A percentile compares a stretch with the other conserved stretches of the same genome.
Evolutionary conservation across 257 asterid genomes (phyloP).

Genomic region (Solanum sitiens): DNA sequence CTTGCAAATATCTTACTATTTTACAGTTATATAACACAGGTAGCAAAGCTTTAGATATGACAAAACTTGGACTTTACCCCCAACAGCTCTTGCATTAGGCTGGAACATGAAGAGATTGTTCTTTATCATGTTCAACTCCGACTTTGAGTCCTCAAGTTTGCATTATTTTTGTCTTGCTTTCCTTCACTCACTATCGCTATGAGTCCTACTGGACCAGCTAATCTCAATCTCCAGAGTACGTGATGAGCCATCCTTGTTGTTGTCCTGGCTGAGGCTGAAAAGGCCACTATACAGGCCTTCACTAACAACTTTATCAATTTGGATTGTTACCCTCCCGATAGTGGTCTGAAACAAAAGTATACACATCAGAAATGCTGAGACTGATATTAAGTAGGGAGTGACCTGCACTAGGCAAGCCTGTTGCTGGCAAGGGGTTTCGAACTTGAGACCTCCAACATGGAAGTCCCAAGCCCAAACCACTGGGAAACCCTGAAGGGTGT

Average conservation of each 20-base stretch:
- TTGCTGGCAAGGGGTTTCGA: not conserved
- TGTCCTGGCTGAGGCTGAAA: slow-evolving; percentile 47
- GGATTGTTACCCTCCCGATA: slow-evolving; percentile 63
- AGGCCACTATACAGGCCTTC: slow-evolving; percentile 64
- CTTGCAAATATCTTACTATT: not conserved
- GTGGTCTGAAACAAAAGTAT: slow-evolving; percentile 36
- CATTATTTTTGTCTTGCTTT: not conserved
- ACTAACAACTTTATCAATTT: slow-evolving; percentile 65
- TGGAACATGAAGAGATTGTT: not conserved
- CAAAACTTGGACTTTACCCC: not conserved
- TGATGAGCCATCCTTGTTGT: slow-evolving; percentile 41
- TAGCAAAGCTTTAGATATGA: not conserved
- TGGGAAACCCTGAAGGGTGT: not conserved
- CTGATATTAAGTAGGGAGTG: not conserved
- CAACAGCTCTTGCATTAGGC: not conserved
- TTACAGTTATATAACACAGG: not conserved
- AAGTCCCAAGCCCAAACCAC: not conserved
- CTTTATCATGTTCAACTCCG: not conserved
- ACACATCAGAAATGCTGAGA: slow-evolving; percentile 1
- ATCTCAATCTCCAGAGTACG: slow-evolving; percentile 66
- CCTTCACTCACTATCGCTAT: slow-evolving; percentile 17
- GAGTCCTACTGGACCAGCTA: slow-evolving; percentile 53
- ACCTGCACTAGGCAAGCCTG: not conserved
- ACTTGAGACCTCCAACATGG: not conserved
- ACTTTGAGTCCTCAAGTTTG: not conserved